These are phyloP conservation scores for Scalesia atractyloides DNA, from an alignment of 129 eudicot species.

Conservation along the genomic window DNA sequence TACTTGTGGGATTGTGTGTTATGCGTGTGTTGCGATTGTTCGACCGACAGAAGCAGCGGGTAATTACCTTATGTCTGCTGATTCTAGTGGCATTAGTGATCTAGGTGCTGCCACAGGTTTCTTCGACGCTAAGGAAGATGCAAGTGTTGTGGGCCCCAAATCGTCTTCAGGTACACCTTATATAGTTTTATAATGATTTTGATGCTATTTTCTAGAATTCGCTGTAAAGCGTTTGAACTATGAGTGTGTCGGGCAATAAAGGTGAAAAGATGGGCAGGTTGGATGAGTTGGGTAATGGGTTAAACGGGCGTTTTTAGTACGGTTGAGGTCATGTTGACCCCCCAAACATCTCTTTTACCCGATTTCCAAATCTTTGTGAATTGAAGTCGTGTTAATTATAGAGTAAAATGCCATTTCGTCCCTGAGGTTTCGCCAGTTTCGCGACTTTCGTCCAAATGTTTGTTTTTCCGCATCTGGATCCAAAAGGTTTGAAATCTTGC, in stretches of 20 bases:
- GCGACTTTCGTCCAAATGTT: no score
- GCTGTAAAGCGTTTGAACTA: neutral
- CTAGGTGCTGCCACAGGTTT: conserved; percentile 41
- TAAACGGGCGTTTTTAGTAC: neutral
- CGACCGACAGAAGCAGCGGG: conserved; percentile 81
- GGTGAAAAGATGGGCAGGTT: neutral
- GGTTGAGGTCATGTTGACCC: neutral
- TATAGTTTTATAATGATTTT: conserved; percentile 1
- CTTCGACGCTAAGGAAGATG: conserved; percentile 35
- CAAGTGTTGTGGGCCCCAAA: conserved; percentile 33
- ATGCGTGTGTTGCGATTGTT: conserved; percentile 84
- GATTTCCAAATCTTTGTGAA: neutral
- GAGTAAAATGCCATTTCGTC: no score
- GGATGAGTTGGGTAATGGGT: neutral
- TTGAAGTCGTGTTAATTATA: neutral
- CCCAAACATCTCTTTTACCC: neutral
- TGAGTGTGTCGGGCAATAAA: neutral
- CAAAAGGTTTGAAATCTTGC: no score
- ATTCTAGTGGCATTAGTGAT: conserved; percentile 54
- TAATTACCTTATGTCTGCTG: conserved; percentile 67
- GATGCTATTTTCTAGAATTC: neutral
- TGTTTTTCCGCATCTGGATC: no score
- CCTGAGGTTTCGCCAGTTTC: no score
- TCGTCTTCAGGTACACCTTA: conserved; percentile 48
- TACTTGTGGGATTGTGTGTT: conserved; percentile 91